These are phyloP conservation scores for Bipolaris oryzae DNA, from an alignment of 2,329 filamentous ascomycete genomes.

Conservation along the genomic window DNA sequence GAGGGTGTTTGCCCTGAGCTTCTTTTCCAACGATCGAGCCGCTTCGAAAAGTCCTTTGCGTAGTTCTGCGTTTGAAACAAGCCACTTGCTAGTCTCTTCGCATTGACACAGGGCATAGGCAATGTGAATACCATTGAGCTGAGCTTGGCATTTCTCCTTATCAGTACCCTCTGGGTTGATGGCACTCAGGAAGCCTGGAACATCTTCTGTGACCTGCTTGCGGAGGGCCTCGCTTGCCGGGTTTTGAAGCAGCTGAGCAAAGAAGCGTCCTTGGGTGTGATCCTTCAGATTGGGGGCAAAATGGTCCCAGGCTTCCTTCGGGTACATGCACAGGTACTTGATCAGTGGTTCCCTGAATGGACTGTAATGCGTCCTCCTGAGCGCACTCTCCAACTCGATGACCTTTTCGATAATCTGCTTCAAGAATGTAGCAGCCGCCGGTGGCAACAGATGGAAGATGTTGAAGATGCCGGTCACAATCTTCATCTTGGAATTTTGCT, in stretches of 20 bases:
- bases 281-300: conserved; percentile 82
- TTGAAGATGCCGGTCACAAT: conserved; percentile 94
- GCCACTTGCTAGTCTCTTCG: conserved; percentile 69
- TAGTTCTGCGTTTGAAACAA: conserved; percentile 60
- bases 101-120: conserved; percentile 78
- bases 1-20: conserved; percentile 72
- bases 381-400: conserved; percentile 82
- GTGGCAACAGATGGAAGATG: conserved; percentile 93
- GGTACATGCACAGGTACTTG: conserved; percentile 91
- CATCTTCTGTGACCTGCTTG: conserved; percentile 73
- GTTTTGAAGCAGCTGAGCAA: conserved; percentile 83
- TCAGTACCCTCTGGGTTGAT: conserved; percentile 67
- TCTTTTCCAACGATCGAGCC: conserved; percentile 78
- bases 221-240: conserved; percentile 75
- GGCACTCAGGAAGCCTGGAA: conserved; percentile 72
- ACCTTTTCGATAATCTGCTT: conserved; percentile 87
- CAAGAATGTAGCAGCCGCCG: conserved; percentile 89
- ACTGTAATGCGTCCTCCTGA: conserved; percentile 86
- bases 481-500: conserved; percentile 91
- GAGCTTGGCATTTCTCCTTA: conserved; percentile 73
- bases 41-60: conserved; percentile 66
- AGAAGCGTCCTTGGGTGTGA: conserved; percentile 84
- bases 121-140: conserved; percentile 87
- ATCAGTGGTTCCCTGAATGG: conserved; percentile 90
- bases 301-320: conserved; percentile 82